Conservation (phyloP, 1,139 yeast genomes). For the Hemisphaericaspora subhashii region DNA sequence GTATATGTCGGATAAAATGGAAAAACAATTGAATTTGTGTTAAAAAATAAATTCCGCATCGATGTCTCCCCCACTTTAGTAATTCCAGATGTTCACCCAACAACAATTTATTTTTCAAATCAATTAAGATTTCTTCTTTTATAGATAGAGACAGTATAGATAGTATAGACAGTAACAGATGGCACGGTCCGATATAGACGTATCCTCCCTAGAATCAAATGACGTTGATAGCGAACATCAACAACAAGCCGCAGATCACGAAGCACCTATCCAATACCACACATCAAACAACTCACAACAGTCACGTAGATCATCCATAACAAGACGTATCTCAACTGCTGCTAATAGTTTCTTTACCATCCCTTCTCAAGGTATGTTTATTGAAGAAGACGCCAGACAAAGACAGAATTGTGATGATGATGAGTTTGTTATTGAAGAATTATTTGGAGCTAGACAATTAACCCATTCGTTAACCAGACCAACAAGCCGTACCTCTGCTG, state of each 20-base stretch:
- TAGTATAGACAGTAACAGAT: neutral
- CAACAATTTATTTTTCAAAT: too few relatives aligned
- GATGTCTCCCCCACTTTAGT: too few relatives aligned
- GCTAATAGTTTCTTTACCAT: slow-evolving; percentile 14
- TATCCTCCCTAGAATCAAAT: slow-evolving; percentile 3
- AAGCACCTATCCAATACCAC: slow-evolving; percentile 7
- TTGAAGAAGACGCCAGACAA: slow-evolving; percentile 8
- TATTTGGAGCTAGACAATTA: slow-evolving; percentile 16
- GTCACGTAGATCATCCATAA: slow-evolving; percentile 8
- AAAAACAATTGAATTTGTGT: too few relatives aligned
- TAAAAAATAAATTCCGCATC: too few relatives aligned
- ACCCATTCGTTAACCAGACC: slow-evolving; percentile 7
- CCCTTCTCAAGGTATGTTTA: neutral
- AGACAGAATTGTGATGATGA: slow-evolving; percentile 8
- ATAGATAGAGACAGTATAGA: neutral
- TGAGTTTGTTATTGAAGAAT: slow-evolving; percentile 8
- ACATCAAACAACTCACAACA: neutral
- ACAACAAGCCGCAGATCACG: neutral
- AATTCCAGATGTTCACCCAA: too few relatives aligned
- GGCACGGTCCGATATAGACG: neutral
- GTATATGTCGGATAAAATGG: too few relatives aligned
- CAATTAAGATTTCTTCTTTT: too few relatives aligned
- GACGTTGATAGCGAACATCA: neutral
- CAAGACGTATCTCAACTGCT: slow-evolving; percentile 17
- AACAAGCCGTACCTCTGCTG: too few relatives aligned